Percentiles rank a stretch among this genome's conserved stretches.
Evolutionary conservation across 768 basidiomycete genomes (phyloP).

Genomic region (Lactarius akahatsu): DNA sequence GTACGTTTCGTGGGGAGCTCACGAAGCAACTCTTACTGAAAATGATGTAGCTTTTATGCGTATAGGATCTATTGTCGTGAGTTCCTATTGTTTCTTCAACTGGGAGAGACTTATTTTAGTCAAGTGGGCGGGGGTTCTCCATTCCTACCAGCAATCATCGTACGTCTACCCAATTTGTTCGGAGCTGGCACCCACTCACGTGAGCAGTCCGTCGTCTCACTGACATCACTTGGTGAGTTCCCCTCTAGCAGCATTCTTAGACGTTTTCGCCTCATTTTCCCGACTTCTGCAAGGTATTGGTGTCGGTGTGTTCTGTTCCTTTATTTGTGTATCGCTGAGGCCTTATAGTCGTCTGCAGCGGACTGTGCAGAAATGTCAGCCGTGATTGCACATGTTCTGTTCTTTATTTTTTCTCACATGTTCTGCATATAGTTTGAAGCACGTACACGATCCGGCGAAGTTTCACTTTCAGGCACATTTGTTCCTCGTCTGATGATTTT

Average conservation of each 20-base stretch:
- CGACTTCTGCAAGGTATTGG: background rate
- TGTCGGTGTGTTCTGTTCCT: background rate
- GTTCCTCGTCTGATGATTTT: background rate
- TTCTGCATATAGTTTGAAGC: background rate
- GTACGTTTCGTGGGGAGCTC: background rate
- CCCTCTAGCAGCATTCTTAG: background rate
- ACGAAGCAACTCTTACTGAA: background rate
- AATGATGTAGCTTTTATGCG: background rate
- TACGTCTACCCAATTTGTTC: too few species aligned
- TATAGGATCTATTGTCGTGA: background rate
- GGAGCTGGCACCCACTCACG: too few species aligned
- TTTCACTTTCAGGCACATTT: background rate
- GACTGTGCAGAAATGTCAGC: background rate
- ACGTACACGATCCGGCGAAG: background rate
- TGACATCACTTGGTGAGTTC: background rate
- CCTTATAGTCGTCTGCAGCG: background rate
- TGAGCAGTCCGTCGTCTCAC: too few species aligned
- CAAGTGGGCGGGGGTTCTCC: too few species aligned
- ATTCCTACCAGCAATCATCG: too few species aligned
- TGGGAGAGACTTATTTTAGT: background rate
- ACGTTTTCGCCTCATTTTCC: background rate
- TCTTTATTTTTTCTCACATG: background rate
- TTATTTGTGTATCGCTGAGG: background rate
- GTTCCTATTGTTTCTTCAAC: background rate
- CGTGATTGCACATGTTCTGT: background rate